phyloP scores from a whole-genome alignment of 805 yeast species.

The Candida golubevii region DNA sequence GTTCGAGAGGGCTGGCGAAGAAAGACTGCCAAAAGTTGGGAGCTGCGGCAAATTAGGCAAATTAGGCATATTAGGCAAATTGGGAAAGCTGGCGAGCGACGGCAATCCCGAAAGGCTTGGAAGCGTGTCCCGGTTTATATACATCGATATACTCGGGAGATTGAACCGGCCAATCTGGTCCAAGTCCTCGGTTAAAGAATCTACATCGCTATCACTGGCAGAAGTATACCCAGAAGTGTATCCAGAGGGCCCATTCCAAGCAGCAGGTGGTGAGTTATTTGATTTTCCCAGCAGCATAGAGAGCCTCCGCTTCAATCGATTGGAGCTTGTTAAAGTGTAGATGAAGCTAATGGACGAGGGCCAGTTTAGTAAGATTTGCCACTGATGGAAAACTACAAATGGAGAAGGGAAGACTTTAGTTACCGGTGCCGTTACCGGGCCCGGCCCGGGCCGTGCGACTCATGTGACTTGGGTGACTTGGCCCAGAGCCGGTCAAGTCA shows the following conservation, averaged over 20 bases:
- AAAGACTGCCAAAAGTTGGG: constrained; percentile 21
- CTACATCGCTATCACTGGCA: constrained; percentile 14
- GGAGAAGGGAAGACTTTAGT: too few species aligned
- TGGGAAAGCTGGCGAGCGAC: constrained; percentile 19
- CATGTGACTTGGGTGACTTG: too few species aligned
- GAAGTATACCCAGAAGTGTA: not conserved
- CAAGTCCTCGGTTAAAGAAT: constrained; percentile 42
- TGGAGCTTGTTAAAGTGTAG: too few species aligned
- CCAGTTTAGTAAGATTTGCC: too few species aligned
- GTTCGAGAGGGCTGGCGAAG: constrained; percentile 18
- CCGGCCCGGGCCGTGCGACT: too few species aligned
- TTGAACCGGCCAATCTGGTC: constrained; percentile 50
- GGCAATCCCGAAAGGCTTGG: constrained; percentile 22
- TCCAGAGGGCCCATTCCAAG: not conserved
- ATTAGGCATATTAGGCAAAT: constrained; percentile 8
- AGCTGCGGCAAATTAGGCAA: constrained; percentile 20
- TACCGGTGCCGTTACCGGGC: too few species aligned
- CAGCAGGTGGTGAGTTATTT: not conserved
- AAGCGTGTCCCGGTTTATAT: constrained; percentile 12
- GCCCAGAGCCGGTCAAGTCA: too few species aligned
- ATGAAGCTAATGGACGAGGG: too few species aligned
- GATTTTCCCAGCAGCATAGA: not conserved
- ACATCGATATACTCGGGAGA: constrained; percentile 15
- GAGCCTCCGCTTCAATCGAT: too few species aligned
- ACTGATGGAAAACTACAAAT: too few species aligned